Conservation (phyloP, 768 basidiomycete species). For the Cantharellus anzutake region DNA sequence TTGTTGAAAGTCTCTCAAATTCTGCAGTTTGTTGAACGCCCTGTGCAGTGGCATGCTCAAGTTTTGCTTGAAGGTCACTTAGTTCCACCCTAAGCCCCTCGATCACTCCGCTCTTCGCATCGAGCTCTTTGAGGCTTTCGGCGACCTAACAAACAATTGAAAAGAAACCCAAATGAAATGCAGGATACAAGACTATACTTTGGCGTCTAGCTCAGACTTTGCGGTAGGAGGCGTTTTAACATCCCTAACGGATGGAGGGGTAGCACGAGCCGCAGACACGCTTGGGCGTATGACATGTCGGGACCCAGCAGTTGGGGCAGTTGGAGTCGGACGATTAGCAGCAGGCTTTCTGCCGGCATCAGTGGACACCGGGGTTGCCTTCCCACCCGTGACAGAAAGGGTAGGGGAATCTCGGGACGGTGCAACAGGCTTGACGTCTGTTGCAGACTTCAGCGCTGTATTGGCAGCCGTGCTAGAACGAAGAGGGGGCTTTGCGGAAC, state of each 20-base stretch:
- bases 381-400: neutral
- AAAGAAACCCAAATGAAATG: neutral
- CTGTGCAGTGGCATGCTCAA: neutral
- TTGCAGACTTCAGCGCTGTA: neutral
- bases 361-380: neutral
- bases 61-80: neutral
- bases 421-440: neutral
- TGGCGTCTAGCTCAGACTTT: conserved; percentile 5
- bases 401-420: neutral
- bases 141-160: conserved; percentile 1
- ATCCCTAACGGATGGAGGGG: neutral
- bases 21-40: conserved; percentile 2
- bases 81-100: conserved; percentile 1
- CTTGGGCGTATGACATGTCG: neutral
- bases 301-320: neutral
- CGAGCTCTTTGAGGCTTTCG: conserved; percentile 2
- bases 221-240: conserved; percentile 1
- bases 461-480: neutral
- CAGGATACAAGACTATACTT: conserved; percentile 1
- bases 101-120: conserved; percentile 5
- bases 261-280: neutral
- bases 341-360: neutral
- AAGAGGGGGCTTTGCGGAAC: neutral
- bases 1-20: conserved; percentile 3
- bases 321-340: neutral